A percentile compares a stretch with the other conserved stretches of the same genome.
phyloP scores from a whole-genome alignment of 2,329 filamentous ascomycete genomes.

The Alternaria atra region DNA sequence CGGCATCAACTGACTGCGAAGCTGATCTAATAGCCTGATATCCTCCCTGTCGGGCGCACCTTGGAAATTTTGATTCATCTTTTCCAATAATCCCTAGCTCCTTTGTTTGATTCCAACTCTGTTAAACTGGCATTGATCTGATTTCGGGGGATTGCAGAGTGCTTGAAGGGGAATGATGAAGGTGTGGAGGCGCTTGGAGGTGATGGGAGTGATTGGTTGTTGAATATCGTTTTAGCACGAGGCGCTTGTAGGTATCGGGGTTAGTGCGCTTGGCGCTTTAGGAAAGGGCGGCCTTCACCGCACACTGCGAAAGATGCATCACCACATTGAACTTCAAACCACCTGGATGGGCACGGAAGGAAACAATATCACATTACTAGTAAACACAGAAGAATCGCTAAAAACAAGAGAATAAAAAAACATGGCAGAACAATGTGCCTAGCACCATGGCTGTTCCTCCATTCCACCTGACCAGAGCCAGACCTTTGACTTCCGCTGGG shows the following conservation, averaged over 20 bases:
- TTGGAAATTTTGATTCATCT: conserved; percentile 39
- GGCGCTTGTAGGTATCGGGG: background rate
- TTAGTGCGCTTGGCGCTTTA: conserved; percentile 8
- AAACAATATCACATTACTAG: too few species aligned
- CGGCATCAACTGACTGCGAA: conserved; percentile 36
- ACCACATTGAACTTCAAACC: too few species aligned
- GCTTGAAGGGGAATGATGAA: background rate
- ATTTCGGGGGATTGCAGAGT: background rate
- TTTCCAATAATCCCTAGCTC: conserved; percentile 4
- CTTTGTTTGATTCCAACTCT: background rate
- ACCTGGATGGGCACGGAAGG: too few species aligned
- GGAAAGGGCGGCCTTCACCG: background rate
- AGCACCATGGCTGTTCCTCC: too few species aligned
- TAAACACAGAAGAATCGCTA: too few species aligned
- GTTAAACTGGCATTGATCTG: too few species aligned
- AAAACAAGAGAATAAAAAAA: too few species aligned
- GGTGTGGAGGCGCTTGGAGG: background rate
- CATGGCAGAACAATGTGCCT: too few species aligned
- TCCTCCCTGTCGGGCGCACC: conserved; percentile 36
- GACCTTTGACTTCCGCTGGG: too few species aligned
- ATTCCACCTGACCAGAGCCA: too few species aligned
- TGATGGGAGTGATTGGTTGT: conserved; percentile 10
- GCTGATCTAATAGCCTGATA: conserved; percentile 29
- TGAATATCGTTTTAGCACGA: background rate
- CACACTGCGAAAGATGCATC: background rate